Base-by-base conservation (phyloP, 2,329 filamentous ascomycete species). In the Exserohilum turcica region DNA sequence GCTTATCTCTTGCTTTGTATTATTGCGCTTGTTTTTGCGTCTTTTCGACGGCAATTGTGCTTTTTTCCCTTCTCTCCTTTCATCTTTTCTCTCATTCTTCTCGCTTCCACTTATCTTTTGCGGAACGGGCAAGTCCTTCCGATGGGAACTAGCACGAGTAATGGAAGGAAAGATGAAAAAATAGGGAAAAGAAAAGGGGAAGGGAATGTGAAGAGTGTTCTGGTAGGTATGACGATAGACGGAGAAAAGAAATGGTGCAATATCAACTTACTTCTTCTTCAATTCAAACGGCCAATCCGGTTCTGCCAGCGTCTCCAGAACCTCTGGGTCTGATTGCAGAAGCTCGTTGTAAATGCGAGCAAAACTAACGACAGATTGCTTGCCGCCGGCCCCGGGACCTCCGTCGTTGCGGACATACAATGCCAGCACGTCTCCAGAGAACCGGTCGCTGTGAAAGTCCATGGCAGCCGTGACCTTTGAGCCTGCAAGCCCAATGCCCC, bases 371-470 rank as follows among this genome's bases (percentile, higher is more conserved):
- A 74, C 31, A 40, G 61, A 68, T 40, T 74, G 72, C 46, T 71
- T 66, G 6, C 72, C 72, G 29, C 72, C 72, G 24, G 50, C 60
- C 8, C 51, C 61, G 32, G 49, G 47, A 10, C 69, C 68, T 16
- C 72, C 72, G 38, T 73, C 69, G 24, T 73, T 64, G 7, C 70
- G 56, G 6, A 74, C 68, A 54, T 74, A 66, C 13, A 74, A 60
- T 33, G 72, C 69, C 6, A 74, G 56, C 13, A 74, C 60, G 31
- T 74, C 72, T 10, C 72, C 72, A 2, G 72, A 74, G 56, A 73
- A 74, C 1, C 72, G 66, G 35, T 74, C 72, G 45, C 64, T 69
- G 52, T 74, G 72, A 38, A 72, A 74, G 37, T 73, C 71, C 72
- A 74, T 74, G 5, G 68, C 68, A 10, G 63, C 51, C 16, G 71